A percentile compares a stretch with the other conserved stretches of the same genome.
These are phyloP conservation scores for Fusarium hainanense DNA, from an alignment of 2,329 filamentous ascomycete genomes.

Conservation along the genomic window DNA sequence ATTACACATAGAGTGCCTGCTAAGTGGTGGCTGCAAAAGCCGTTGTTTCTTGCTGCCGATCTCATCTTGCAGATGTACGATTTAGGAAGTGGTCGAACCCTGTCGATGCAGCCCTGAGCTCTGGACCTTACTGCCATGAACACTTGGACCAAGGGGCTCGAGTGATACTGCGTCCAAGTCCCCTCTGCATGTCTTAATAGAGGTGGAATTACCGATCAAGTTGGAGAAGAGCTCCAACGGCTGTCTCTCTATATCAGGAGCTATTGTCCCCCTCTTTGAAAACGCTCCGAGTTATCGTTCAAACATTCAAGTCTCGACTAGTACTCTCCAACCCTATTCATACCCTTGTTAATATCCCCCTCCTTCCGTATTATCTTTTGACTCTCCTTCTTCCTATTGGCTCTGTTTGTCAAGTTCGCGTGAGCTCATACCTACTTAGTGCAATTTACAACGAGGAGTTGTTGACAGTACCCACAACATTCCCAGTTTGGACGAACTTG, in stretches of 20 bases:
- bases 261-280: neutral
- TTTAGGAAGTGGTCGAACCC: neutral
- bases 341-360: neutral
- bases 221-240: neutral
- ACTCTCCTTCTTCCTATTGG: neutral
- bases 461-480: neutral
- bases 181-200: neutral
- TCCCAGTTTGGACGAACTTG: neutral
- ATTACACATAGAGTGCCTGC: neutral
- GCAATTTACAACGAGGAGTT: neutral
- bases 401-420: neutral
- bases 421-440: neutral
- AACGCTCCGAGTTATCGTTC: neutral
- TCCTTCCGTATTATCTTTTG: neutral
- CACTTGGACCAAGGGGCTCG: slow-evolving; percentile 1
- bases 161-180: slow-evolving; percentile 1
- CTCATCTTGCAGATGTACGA: slow-evolving; percentile 4
- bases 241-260: slow-evolving; percentile 21
- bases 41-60: neutral
- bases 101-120: neutral
- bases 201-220: neutral
- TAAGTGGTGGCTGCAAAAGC: neutral
- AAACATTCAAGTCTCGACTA: neutral
- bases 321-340: neutral
- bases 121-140: slow-evolving; percentile 13